Percentiles rank a stretch among this genome's conserved stretches.
phyloP scores from a whole-genome alignment of 495 filamentous ascomycete genomes.

The Penicillium manginii region DNA sequence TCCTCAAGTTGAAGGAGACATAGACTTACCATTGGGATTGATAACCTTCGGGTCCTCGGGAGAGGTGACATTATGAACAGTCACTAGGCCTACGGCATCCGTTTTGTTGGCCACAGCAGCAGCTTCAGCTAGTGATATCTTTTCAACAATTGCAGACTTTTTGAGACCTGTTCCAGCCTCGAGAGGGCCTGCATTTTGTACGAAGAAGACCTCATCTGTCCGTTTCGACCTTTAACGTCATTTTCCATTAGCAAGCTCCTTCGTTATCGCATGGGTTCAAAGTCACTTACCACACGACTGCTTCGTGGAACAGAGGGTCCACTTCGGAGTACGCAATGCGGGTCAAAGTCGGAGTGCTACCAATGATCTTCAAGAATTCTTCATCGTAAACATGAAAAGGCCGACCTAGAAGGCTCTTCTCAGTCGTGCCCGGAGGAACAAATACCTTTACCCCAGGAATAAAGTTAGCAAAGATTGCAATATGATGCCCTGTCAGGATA shows the following conservation, averaged over 20 bases:
- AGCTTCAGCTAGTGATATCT: constrained; percentile 49
- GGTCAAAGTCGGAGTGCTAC: constrained; percentile 19
- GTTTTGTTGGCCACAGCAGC: constrained; percentile 39
- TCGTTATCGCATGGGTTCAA: background rate
- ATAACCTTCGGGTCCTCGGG: constrained; percentile 35
- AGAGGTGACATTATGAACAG: constrained; percentile 38
- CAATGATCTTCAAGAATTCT: constrained; percentile 27
- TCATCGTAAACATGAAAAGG: constrained; percentile 28
- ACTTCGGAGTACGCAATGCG: constrained; percentile 24
- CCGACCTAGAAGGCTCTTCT: constrained; percentile 33
- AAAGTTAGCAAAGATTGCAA: background rate
- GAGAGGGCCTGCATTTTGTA: constrained; percentile 51
- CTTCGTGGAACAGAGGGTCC: constrained; percentile 56
- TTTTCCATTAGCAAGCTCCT: background rate
- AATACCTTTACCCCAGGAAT: constrained; percentile 14
- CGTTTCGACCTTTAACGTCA: constrained; percentile 34
- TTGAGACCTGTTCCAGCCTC: constrained; percentile 52
- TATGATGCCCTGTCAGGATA: background rate
- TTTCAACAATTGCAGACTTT: constrained; percentile 54
- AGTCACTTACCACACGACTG: constrained; percentile 50
- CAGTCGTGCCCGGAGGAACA: constrained; percentile 23
- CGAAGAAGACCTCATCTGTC: constrained; percentile 57
- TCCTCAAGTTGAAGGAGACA: too few species aligned
- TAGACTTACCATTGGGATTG: constrained; percentile 53
- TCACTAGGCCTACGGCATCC: constrained; percentile 46